Conservation (phyloP, 768 basidiomycete species). For the Tricholoma saponaceum region DNA sequence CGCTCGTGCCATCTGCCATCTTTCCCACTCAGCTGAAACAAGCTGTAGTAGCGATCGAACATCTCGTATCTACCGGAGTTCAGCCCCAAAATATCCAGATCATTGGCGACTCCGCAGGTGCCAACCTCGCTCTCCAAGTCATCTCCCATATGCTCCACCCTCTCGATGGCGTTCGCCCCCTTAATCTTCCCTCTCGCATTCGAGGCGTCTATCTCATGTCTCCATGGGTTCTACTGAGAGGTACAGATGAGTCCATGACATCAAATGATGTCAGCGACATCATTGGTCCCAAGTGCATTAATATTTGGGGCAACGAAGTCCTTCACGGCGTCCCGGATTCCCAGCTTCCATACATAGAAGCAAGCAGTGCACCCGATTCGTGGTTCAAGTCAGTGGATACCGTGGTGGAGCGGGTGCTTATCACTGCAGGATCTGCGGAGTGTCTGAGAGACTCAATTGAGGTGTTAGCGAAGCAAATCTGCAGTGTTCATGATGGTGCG, state of each 20-base stretch:
- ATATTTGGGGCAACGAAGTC: conserved; percentile 12
- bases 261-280: conserved; percentile 14
- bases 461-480: background rate
- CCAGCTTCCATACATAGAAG: conserved; percentile 13
- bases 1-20: conserved; percentile 21
- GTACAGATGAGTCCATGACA: conserved; percentile 5
- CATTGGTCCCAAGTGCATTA: conserved; percentile 5
- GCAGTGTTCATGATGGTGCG: conserved; percentile 3
- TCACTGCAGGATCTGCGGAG: conserved; percentile 23
- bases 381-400: conserved; percentile 23
- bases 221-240: conserved; percentile 22
- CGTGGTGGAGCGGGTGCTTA: conserved; percentile 18
- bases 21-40: conserved; percentile 28
- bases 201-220: conserved; percentile 28
- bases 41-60: conserved; percentile 20
- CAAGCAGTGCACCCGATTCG: conserved; percentile 14
- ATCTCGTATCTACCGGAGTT: conserved; percentile 23
- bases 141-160: conserved; percentile 29
- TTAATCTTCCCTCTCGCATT: conserved; percentile 15
- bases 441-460: conserved; percentile 20
- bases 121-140: conserved; percentile 14
- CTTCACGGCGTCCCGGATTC: conserved; percentile 13
- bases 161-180: conserved; percentile 9
- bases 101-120: conserved; percentile 28
- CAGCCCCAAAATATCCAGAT: conserved; percentile 23